phyloP scores from a whole-genome alignment of 1,139 yeast genomes.

The Hyphopichia khmerensis region DNA sequence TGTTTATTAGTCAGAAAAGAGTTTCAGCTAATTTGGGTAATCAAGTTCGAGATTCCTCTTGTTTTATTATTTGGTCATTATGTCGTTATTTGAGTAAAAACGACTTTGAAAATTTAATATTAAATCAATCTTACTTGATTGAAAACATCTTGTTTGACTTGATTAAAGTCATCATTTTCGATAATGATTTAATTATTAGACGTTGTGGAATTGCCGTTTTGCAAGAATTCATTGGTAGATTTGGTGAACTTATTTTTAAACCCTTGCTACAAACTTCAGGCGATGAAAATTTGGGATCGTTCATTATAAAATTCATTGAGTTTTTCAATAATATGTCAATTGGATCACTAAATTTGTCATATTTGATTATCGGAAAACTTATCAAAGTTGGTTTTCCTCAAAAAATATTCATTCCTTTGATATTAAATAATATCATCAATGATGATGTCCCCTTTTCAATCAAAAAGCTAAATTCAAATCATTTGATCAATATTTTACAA shows the following conservation, averaged over 20 bases:
- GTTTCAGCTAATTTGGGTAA: constrained; percentile 56
- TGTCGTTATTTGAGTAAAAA: constrained; percentile 21
- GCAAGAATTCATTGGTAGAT: constrained; percentile 83
- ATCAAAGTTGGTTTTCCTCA: constrained; percentile 28
- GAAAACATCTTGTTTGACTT: constrained; percentile 40
- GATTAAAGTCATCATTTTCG: constrained; percentile 60
- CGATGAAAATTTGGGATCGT: constrained; percentile 26
- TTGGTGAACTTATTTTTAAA: constrained; percentile 39
- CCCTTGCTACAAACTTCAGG: constrained; percentile 7
- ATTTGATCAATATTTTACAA: constrained; percentile 6
- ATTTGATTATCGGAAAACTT: constrained; percentile 19
- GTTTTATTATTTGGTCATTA: constrained; percentile 59
- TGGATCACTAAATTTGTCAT: constrained; percentile 23
- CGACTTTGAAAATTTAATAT: constrained; percentile 9
- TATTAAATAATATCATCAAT: constrained; percentile 25
- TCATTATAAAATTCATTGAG: constrained; percentile 57
- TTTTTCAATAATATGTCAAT: constrained; percentile 28
- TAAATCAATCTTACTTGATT: constrained; percentile 12
- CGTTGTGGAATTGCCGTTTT: constrained; percentile 84
- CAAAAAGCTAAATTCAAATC: constrained; percentile 24
- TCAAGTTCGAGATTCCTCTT: constrained; percentile 80
- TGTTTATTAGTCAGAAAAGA: constrained; percentile 53
- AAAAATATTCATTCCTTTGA: constrained; percentile 23
- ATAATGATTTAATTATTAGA: constrained; percentile 69
- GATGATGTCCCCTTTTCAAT: constrained; percentile 33